phyloP scores from a whole-genome alignment of 2,329 filamentous ascomycete genomes.

The Apiospora pterosperma region DNA sequence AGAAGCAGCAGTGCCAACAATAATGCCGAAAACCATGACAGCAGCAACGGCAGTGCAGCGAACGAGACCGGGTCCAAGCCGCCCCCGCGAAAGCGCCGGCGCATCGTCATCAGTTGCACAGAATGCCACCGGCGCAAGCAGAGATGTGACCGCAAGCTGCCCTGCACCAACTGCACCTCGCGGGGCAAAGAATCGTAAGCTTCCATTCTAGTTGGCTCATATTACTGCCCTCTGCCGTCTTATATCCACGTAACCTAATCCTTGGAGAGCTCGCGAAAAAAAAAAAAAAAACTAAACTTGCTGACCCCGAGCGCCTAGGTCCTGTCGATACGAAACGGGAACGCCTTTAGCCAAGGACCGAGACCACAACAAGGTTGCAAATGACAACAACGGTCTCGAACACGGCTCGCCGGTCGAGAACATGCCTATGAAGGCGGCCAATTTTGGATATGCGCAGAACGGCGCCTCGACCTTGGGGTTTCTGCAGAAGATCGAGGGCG shows the following conservation, averaged over 20 bases:
- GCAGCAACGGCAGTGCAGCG: background rate
- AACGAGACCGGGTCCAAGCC: slow-evolving; percentile 20
- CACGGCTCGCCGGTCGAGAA: slow-evolving; percentile 21
- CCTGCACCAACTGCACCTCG: slow-evolving; percentile 57
- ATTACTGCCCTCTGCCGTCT: background rate
- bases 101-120: slow-evolving; percentile 60
- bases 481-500: slow-evolving; percentile 51
- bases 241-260: background rate
- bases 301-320: slow-evolving; percentile 8
- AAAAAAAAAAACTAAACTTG: no score
- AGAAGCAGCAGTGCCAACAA: background rate
- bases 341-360: slow-evolving; percentile 39
- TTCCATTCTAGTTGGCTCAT: background rate
- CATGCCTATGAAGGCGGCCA: slow-evolving; percentile 39
- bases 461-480: slow-evolving; percentile 48
- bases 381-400: slow-evolving; percentile 9
- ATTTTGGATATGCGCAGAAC: slow-evolving; percentile 51
- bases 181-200: slow-evolving; percentile 46
- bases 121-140: slow-evolving; percentile 64
- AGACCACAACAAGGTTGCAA: slow-evolving; percentile 6
- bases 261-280: background rate
- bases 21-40: background rate
- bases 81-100: slow-evolving; percentile 53
- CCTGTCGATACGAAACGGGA: slow-evolving; percentile 56
- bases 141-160: slow-evolving; percentile 59